These are phyloP conservation scores for Sclerotinia minor DNA, from an alignment of 2,329 filamentous ascomycete species.

Conservation along the genomic window DNA sequence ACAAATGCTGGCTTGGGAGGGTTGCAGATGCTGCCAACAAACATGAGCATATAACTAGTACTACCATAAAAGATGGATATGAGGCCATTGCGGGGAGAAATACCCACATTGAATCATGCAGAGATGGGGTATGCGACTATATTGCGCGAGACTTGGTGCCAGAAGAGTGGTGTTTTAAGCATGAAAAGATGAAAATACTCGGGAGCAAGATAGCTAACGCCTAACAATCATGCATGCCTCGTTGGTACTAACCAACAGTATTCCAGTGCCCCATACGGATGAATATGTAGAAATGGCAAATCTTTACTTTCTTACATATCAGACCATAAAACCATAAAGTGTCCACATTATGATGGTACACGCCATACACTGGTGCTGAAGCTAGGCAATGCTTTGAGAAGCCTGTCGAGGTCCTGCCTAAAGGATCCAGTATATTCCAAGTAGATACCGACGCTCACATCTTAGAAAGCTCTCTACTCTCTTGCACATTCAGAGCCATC, in stretches of 20 bases:
- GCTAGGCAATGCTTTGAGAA: background rate
- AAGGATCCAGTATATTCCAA: background rate
- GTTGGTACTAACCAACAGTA: constrained; percentile 10
- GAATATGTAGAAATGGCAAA: background rate
- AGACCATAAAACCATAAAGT: background rate
- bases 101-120: background rate
- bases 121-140: background rate
- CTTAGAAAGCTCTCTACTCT: background rate
- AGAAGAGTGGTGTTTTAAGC: background rate
- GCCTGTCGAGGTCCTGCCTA: background rate
- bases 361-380: background rate
- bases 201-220: background rate
- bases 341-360: background rate
- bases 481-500: background rate
- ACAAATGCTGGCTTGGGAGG: background rate
- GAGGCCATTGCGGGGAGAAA: background rate
- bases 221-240: constrained; percentile 6
- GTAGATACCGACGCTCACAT: background rate
- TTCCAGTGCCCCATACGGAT: background rate
- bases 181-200: background rate
- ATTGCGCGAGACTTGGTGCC: background rate
- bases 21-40: constrained; percentile 1
- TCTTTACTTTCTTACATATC: background rate
- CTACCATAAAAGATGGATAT: background rate
- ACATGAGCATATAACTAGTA: background rate